phyloP scores from a whole-genome alignment of 2,329 filamentous ascomycete species.

The Fusarium redolens region DNA sequence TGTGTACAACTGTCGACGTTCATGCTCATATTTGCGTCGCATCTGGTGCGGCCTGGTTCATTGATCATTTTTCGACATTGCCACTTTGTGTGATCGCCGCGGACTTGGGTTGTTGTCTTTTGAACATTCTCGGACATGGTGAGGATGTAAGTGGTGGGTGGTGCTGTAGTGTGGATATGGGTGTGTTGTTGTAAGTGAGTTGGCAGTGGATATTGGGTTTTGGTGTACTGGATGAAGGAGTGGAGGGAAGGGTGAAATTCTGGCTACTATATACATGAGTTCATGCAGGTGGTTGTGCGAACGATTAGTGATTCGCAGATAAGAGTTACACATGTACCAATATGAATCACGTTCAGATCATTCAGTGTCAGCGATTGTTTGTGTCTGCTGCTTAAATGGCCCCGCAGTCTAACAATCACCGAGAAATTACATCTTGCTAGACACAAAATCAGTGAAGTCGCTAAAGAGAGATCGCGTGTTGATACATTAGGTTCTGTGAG shows the following conservation, averaged over 20 bases:
- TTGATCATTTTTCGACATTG: neutral
- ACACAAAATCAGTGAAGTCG: no score
- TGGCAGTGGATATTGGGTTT: neutral
- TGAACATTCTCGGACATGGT: neutral
- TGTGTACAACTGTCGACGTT: neutral
- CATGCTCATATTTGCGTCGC: neutral
- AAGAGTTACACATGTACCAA: neutral
- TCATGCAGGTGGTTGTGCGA: neutral
- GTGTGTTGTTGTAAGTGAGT: neutral
- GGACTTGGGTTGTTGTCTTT: neutral
- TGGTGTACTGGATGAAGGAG: neutral
- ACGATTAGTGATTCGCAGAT: neutral
- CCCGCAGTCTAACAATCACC: neutral
- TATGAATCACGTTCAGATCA: neutral
- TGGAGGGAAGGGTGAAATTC: neutral
- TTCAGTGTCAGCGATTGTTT: neutral
- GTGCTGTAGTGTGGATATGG: neutral
- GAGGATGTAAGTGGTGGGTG: neutral
- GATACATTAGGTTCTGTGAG: no score
- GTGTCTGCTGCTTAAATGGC: no score
- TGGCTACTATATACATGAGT: neutral
- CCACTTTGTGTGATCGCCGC: neutral
- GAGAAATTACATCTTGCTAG: accelerated
- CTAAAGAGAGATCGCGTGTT: neutral
- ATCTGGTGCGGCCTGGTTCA: neutral